Base-by-base conservation (phyloP, 345 rosid genomes). In the Excoecaria agallocha region DNA sequence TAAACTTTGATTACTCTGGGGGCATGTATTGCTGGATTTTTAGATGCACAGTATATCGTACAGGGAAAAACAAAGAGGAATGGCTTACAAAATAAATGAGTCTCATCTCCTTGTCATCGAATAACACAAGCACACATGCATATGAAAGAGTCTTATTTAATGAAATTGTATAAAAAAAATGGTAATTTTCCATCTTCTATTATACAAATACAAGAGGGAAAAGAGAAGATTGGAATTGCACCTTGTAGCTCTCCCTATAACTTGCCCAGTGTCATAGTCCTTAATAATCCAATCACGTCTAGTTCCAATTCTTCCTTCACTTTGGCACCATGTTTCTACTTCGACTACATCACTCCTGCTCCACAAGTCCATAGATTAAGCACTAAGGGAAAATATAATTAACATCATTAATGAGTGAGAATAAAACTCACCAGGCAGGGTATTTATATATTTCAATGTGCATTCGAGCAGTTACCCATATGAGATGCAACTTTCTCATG, bases 381-480 rank as follows among this genome's bases (percentile, higher is more conserved):
- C 16, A 68, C 55, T 52, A 30, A 9, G 8, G 9, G 45, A 56
- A 20, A 72, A 37, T 37, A 58, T 6, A n/a, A 62, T 16, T 4
- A 61, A 63, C 17, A 54, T 37, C 25, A 24, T 61, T 22, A 19
- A 51, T 17, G 38, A 74, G 30, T 35, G 12, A 69, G 20, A 64
- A 49, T 22, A n/a, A 49, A 16, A 75, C 85, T 38, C 51, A 94
- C 99, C 99, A 94, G 62, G 98, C 94, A 25, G 98, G 98, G 69
- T 94, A 94, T 56, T 85, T 92, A 85, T 89, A 91, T 49, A 95
- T 85, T 82, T 95, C 99, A 59, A 93, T 91, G 77, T 95, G 99
- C 98, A 95, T 93, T 62, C 99, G 90, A 66, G 94, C 94, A 55
- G 96, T 93, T n/a, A 95, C 99, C 99, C 99, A 95, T 58, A 95